Percentiles rank a stretch among this genome's conserved stretches.
Evolutionary conservation across 495 filamentous ascomycete species (phyloP).

Genomic region (Aspergillus cristatus): DNA sequence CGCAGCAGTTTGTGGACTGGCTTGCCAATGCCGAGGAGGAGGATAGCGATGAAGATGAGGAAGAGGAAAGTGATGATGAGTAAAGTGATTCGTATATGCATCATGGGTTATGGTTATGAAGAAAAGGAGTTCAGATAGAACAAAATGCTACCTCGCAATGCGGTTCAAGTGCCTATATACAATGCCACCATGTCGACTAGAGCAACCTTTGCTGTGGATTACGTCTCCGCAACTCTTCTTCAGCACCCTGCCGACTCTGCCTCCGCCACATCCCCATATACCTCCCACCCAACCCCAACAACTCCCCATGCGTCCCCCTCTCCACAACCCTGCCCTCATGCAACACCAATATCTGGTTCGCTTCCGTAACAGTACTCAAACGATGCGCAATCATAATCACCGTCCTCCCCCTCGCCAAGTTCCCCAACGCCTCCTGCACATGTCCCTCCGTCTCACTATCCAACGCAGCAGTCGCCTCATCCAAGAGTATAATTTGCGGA

Average conservation of each 20-base stretch:
- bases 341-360: slow-evolving; percentile 79
- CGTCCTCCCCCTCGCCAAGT: slow-evolving; percentile 60
- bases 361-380: slow-evolving; percentile 68
- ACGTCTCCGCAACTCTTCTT: no score
- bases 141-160: no score
- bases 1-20: slow-evolving; percentile 76
- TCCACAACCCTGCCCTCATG: slow-evolving; percentile 65
- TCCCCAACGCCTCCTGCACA: slow-evolving; percentile 65
- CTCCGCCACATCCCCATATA: slow-evolving; percentile 79
- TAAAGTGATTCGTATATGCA: no score
- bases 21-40: slow-evolving; percentile 76
- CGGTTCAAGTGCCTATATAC: no score
- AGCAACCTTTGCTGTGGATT: no score
- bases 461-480: slow-evolving; percentile 22
- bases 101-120: no score
- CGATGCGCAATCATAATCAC: slow-evolving; percentile 63
- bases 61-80: slow-evolving; percentile 44
- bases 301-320: slow-evolving; percentile 62
- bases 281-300: slow-evolving; percentile 52
- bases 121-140: no score
- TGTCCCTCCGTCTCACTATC: slow-evolving; percentile 61
- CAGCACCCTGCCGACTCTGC: no score
- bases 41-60: slow-evolving; percentile 63
- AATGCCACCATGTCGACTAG: no score
- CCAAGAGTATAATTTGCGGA: slow-evolving; percentile 75